A percentile compares a stretch with the other conserved stretches of the same genome.
These are phyloP conservation scores for Aphanomyces invadans DNA, from an alignment of 352 stramenopile species.

Conservation along the genomic window DNA sequence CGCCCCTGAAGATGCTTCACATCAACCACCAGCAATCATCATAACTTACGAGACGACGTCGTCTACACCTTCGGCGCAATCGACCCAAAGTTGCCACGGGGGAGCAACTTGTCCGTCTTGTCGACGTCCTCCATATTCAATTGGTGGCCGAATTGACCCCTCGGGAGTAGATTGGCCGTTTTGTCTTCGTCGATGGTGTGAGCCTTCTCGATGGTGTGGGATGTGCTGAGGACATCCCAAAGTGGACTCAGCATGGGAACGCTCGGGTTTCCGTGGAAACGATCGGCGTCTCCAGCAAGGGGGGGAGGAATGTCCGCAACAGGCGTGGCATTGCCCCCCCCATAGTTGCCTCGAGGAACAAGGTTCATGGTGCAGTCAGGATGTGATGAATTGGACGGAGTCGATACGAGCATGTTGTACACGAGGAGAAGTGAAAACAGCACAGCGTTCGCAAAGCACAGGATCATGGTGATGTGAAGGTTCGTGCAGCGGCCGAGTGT, in stretches of 20 bases:
- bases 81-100: constrained; percentile 18
- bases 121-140: constrained; percentile 12
- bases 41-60: background rate
- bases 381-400: background rate
- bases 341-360: constrained; percentile 21
- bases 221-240: constrained; percentile 12
- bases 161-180: constrained; percentile 15
- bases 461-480: background rate
- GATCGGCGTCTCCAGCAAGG: background rate
- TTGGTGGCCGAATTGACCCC: constrained; percentile 9
- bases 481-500: background rate
- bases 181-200: constrained; percentile 12
- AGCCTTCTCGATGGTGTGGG: background rate
- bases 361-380: constrained; percentile 16
- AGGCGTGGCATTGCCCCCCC: background rate
- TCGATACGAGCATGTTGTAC: background rate
- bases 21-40: no score
- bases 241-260: constrained; percentile 21
- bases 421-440: constrained; percentile 11
- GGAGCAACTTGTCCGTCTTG: constrained; percentile 21
- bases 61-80: background rate
- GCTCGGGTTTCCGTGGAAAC: background rate
- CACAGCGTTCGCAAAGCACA: constrained; percentile 5
- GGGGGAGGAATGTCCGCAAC: background rate
- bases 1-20: no score